Evolutionary conservation across 305 asterid species (phyloP), one percentile per base, ranked within the genome.

Genomic region (Solanum hybrid): DNA sequence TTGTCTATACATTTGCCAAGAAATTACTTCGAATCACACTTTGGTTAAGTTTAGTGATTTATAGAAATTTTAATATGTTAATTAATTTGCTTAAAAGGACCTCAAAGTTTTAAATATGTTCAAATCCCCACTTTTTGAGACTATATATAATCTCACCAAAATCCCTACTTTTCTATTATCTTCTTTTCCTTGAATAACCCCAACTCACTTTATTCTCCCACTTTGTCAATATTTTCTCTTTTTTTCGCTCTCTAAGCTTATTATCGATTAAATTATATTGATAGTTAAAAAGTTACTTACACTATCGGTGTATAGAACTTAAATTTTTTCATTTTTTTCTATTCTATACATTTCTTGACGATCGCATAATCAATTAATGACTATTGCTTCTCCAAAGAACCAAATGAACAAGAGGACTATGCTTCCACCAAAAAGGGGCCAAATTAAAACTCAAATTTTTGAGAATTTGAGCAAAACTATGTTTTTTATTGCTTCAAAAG

Each of bases 381-480:
- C 26, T 80, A 40, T 78, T 78, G 46, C 36, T 80, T 22, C 69
- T 80, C 36, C 86, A 80, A 80, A 79, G 77, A 90, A 34, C 77
- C 86, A 40, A 26, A 40, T 38, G 56, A 7, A 22, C 16, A 38
- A 26, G 29, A n/a, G 85, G 35, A 11, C 69, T 14, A 26, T 42
- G 26, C 31, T 79, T 71, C 88, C 90, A 79, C 88, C 90, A 69
- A 90, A 40, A 86, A 90, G 91, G 35, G 90, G 88, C 4, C 32
- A 87, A 40, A 87, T 87, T 82, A n/a, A n/a, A 87, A 86, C 85
- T 64, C 86, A 87, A 64, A 3, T 90, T 38, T 69, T 75, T 86
- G 85, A 79, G 85, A 79, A 38, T 80, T 80, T 38, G n/a, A 14
- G 13, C 24, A 80, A 80, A 26, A 42, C 5, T 16, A 81, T 42